Percentiles rank a stretch among this genome's conserved stretches.
These are phyloP conservation scores for Tricholoma bakamatsutake DNA, from an alignment of 768 basidiomycete species.

Conservation along the genomic window DNA sequence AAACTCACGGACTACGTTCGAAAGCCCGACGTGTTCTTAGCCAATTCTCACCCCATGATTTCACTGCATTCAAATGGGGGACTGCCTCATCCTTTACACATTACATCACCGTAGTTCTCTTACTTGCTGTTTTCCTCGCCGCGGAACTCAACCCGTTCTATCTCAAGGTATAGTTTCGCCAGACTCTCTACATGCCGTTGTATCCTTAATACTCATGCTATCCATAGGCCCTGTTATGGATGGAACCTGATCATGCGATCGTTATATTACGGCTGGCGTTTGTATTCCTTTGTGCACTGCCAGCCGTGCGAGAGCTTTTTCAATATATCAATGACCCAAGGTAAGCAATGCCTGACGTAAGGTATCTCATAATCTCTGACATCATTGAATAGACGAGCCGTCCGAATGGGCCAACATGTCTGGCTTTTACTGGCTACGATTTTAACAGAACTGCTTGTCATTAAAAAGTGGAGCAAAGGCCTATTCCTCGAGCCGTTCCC, in stretches of 20 bases:
- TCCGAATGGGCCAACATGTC: conserved; percentile 85
- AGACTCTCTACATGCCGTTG: background rate
- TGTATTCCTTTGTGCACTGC: conserved; percentile 82
- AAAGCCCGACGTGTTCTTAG: conserved; percentile 76
- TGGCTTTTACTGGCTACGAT: conserved; percentile 88
- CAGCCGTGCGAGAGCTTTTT: conserved; percentile 78
- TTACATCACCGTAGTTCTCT: conserved; percentile 67
- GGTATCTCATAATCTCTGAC: background rate
- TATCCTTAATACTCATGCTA: background rate
- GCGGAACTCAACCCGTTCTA: conserved; percentile 89
- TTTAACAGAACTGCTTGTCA: conserved; percentile 72
- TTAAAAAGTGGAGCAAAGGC: conserved; percentile 77
- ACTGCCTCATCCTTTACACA: conserved; percentile 68
- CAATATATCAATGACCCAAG: conserved; percentile 81
- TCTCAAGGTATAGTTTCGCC: conserved; percentile 53
- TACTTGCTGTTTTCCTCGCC: conserved; percentile 74
- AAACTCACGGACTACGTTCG: conserved; percentile 69
- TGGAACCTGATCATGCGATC: conserved; percentile 88
- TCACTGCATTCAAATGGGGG: conserved; percentile 86
- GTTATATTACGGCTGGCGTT: conserved; percentile 66
- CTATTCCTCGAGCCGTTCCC: conserved; percentile 65
- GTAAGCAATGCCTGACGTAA: conserved; percentile 29
- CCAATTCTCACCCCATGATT: conserved; percentile 85
- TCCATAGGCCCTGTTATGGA: conserved; percentile 59
- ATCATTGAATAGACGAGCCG: conserved; percentile 50